Evolutionary conservation across 495 filamentous ascomycete species (phyloP).

Genomic region (Tetracladium marchalianum): DNA sequence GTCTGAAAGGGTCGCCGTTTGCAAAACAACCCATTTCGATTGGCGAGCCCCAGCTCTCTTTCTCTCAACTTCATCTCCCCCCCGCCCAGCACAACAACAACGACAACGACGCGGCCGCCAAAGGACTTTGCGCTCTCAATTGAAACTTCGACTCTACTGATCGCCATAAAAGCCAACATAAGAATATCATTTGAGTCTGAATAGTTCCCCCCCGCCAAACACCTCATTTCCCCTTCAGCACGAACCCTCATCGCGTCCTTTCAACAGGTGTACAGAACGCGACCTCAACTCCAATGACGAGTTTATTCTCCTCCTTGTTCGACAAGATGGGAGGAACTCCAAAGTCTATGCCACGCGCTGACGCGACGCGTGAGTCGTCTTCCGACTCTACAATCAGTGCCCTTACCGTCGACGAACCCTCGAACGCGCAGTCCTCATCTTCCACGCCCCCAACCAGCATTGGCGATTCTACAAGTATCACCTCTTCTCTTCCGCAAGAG

Average conservation of each 20-base stretch:
- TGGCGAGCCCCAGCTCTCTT: too few relatives aligned
- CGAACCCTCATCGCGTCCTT: neutral
- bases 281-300: slow-evolving; percentile 66
- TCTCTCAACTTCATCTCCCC: too few relatives aligned
- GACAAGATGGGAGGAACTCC: slow-evolving; percentile 7
- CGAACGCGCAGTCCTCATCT: slow-evolving; percentile 15
- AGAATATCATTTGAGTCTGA: too few relatives aligned
- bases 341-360: neutral
- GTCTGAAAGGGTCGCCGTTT: too few relatives aligned
- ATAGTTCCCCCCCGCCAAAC: neutral
- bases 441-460: slow-evolving; percentile 29
- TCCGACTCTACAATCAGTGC: slow-evolving; percentile 11
- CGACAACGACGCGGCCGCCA: too few relatives aligned
- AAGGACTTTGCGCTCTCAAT: too few relatives aligned
- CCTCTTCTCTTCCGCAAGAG: slow-evolving; percentile 10
- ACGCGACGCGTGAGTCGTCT: slow-evolving; percentile 14
- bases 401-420: slow-evolving; percentile 15
- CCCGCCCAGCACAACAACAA: too few relatives aligned
- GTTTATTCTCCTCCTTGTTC: slow-evolving; percentile 24
- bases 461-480: slow-evolving; percentile 24
- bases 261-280: neutral
- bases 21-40: too few relatives aligned
- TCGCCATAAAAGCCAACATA: too few relatives aligned
- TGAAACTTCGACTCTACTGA: too few relatives aligned
- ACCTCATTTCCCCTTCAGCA: neutral